Evolutionary conservation across 169 alveolate genomes (phyloP).

Genomic region (Amoebophrya sp.): DNA sequence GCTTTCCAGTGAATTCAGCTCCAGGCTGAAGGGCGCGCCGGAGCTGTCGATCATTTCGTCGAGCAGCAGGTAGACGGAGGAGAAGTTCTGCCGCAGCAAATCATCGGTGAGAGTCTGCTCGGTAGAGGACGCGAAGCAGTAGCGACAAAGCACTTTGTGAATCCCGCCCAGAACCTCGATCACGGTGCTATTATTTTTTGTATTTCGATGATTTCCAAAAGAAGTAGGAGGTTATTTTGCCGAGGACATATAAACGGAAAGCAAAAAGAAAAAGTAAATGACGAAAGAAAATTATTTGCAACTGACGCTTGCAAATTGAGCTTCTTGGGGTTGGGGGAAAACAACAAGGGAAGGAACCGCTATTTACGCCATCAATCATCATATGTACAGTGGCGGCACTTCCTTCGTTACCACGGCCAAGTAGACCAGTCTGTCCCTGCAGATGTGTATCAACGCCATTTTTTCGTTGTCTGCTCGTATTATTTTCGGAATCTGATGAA

Average conservation of each 20-base stretch:
- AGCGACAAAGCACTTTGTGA: not conserved
- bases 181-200: not conserved
- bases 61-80: not conserved
- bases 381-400: not conserved
- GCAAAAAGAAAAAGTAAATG: no score
- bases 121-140: not conserved
- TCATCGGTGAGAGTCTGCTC: not conserved
- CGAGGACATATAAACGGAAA: no score
- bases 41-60: not conserved
- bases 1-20: not conserved
- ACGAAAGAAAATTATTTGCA: no score
- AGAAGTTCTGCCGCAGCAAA: slow-evolving; percentile 19
- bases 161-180: not conserved
- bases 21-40: not conserved
- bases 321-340: no score
- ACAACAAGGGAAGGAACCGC: no score
- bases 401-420: not conserved
- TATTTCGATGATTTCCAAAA: no score
- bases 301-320: no score
- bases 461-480: not conserved
- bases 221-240: no score
- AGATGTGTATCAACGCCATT: not conserved
- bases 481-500: not conserved
- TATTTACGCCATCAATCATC: no score
- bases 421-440: not conserved